These are phyloP conservation scores for Fusarium tuaranense DNA, from an alignment of 2,329 filamentous ascomycete genomes.

Conservation along the genomic window DNA sequence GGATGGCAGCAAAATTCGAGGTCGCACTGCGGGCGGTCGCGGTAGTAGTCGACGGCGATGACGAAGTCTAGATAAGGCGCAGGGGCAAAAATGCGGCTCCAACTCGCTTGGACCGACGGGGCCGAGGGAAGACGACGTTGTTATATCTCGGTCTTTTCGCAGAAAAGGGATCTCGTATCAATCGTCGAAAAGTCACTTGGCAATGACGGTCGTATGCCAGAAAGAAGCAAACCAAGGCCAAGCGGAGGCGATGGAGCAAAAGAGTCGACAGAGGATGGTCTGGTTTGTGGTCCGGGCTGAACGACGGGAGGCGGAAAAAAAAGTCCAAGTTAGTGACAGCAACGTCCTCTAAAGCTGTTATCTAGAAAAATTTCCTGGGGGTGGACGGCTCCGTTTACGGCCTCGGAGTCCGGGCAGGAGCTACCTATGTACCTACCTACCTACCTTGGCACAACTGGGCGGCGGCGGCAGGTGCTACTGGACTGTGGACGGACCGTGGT, in stretches of 20 bases:
- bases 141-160: conserved; percentile 5
- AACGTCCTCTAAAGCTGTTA: conserved; percentile 32
- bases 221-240: conserved; percentile 23
- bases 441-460: neutral
- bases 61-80: conserved; percentile 37
- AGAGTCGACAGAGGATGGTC: conserved; percentile 26
- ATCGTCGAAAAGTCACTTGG: neutral
- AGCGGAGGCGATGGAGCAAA: conserved; percentile 38
- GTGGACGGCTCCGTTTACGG: conserved; percentile 51
- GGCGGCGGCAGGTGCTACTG: neutral
- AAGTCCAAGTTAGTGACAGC: conserved; percentile 22
- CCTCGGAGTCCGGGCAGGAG: conserved; percentile 50
- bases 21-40: conserved; percentile 23
- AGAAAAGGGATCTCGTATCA: neutral
- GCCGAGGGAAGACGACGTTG: conserved; percentile 17
- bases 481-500: neutral
- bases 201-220: conserved; percentile 5
- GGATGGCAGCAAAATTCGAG: conserved; percentile 4
- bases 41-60: conserved; percentile 21
- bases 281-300: conserved; percentile 13
- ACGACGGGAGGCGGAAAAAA: conserved; percentile 26
- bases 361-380: conserved; percentile 49
- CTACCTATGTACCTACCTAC: conserved; percentile 9
- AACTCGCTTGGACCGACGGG: conserved; percentile 30
- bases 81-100: conserved; percentile 34